Evolutionary conservation across 768 basidiomycete species (phyloP).

Genomic region (Rhizopogon roseolus): DNA sequence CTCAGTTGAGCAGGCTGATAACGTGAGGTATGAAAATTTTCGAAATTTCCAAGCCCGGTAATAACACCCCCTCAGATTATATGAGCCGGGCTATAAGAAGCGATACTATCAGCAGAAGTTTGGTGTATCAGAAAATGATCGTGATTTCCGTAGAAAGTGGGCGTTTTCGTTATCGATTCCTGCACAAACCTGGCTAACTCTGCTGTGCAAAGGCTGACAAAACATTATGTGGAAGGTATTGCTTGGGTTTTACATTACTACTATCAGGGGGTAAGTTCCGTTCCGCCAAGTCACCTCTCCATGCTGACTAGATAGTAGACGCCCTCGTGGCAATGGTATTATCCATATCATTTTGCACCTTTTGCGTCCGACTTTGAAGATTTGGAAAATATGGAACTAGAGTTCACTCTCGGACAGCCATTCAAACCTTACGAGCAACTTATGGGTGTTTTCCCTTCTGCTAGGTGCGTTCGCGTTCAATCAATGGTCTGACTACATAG

Average conservation of each 20-base stretch:
- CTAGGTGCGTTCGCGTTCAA: constrained; percentile 49
- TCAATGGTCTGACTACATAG: background rate
- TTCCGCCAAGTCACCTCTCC: background rate
- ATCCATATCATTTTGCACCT: constrained; percentile 97
- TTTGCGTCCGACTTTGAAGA: constrained; percentile 93
- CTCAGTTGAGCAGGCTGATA: constrained; percentile 91
- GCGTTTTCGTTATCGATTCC: constrained; percentile 14
- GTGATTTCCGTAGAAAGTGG: constrained; percentile 69
- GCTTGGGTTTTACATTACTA: constrained; percentile 97
- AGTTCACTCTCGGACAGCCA: constrained; percentile 76
- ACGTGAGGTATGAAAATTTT: constrained; percentile 66
- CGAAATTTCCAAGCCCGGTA: background rate
- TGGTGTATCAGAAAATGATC: constrained; percentile 64
- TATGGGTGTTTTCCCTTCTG: constrained; percentile 97
- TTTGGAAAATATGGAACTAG: constrained; percentile 71
- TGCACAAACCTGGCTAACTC: constrained; percentile 1
- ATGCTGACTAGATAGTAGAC: constrained; percentile 40
- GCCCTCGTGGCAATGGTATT: constrained; percentile 98
- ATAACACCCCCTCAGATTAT: constrained; percentile 52
- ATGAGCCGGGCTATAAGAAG: constrained; percentile 94
- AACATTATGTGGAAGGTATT: constrained; percentile 88
- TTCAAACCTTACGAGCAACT: constrained; percentile 98
- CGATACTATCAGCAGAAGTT: constrained; percentile 96
- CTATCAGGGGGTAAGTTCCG: constrained; percentile 83
- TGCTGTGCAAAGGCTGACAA: constrained; percentile 54